Percentiles rank a stretch among this genome's conserved stretches.
Evolutionary conservation across 768 basidiomycete genomes (phyloP).

Genomic region (Boletus insuetus): DNA sequence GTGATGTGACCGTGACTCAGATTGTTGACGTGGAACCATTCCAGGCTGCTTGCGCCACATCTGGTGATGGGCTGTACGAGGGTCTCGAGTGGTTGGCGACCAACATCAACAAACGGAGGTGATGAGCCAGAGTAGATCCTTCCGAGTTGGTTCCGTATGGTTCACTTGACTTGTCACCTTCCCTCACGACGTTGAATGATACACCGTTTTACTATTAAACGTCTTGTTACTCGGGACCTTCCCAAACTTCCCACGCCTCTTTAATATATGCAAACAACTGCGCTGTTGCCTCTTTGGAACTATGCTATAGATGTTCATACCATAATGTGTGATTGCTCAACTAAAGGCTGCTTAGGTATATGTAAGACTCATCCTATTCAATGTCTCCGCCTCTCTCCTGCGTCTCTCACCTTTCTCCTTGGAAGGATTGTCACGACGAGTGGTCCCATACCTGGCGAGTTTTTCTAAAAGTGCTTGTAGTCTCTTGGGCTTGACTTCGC

Average conservation of each 20-base stretch:
- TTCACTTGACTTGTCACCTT: conserved; percentile 57
- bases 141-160: conserved; percentile 38
- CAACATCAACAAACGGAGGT: conserved; percentile 79
- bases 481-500: conserved; percentile 64
- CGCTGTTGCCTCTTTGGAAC: conserved; percentile 10
- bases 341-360: conserved; percentile 10
- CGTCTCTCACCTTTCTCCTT: conserved; percentile 70
- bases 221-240: conserved; percentile 26
- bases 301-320: conserved; percentile 21
- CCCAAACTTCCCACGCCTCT: conserved; percentile 21
- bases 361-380: conserved; percentile 51
- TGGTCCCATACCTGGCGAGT: conserved; percentile 63
- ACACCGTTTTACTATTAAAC: conserved; percentile 40
- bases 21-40: conserved; percentile 16
- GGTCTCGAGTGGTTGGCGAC: conserved; percentile 95
- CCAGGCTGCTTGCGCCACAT: conserved; percentile 96
- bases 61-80: conserved; percentile 97
- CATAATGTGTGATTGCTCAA: conserved; percentile 7
- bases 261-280: not conserved
- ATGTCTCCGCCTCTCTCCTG: conserved; percentile 73
- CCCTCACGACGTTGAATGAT: conserved; percentile 56
- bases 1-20: not conserved
- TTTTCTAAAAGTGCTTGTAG: conserved; percentile 78
- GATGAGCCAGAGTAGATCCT: conserved; percentile 43
- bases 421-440: conserved; percentile 54